Conservation (phyloP, 2,329 filamentous ascomycete genomes). For the Ophiostoma ulmi region DNA sequence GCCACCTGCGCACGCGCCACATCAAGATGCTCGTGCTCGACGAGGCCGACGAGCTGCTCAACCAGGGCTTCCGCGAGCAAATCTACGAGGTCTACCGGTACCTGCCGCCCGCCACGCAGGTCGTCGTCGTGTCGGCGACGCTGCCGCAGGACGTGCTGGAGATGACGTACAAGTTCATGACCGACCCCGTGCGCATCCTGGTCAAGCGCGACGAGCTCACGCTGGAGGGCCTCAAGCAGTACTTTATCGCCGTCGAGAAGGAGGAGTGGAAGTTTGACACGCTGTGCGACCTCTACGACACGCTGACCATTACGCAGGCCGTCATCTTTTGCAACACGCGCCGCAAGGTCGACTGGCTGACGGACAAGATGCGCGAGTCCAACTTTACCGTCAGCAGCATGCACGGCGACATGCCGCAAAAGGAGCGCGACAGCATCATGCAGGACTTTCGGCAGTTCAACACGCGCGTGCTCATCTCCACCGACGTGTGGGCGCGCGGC, state of each 20-base stretch:
- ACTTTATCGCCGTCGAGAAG: constrained; percentile 98
- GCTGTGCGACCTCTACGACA: constrained; percentile 96
- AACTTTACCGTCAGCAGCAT: constrained; percentile 98
- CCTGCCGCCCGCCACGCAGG: constrained; percentile 91
- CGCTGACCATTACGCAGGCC: constrained; percentile 94
- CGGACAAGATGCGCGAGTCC: constrained; percentile 97
- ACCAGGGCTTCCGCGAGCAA: constrained; percentile 94
- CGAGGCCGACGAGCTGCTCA: constrained; percentile 63
- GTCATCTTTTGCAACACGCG: constrained; percentile 99
- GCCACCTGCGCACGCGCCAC: constrained; percentile 54
- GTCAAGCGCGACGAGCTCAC: constrained; percentile 99
- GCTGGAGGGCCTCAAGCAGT: constrained; percentile 94
- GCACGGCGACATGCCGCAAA: constrained; percentile 99
- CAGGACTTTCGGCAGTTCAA: constrained; percentile 97
- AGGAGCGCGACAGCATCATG: constrained; percentile 98
- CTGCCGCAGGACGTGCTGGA: constrained; percentile 96
- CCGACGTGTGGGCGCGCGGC: constrained; percentile 95
- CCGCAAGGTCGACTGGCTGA: constrained; percentile 98
- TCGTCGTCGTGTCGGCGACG: constrained; percentile 96
- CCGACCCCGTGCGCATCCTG: constrained; percentile 88
- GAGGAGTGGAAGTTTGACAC: constrained; percentile 99
- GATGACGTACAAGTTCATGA: constrained; percentile 99
- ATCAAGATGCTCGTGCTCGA: constrained; percentile 61
- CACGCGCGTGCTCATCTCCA: constrained; percentile 92
- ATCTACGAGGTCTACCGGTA: constrained; percentile 99